Conservation (phyloP, 2,329 filamentous ascomycete species). For the Ascosphaera apis region DNA sequence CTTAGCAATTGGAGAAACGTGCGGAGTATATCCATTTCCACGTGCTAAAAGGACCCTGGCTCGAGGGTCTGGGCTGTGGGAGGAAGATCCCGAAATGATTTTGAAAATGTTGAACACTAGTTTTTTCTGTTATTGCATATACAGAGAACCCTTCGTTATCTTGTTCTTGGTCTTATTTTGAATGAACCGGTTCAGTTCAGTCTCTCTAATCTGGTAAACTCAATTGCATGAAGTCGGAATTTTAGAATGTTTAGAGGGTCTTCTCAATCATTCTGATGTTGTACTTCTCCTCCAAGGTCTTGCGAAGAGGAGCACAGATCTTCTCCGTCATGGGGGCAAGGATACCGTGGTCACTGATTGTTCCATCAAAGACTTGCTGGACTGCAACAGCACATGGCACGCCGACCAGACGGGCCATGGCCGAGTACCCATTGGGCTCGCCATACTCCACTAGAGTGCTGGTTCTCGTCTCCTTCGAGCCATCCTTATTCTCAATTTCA, state of each 20-base stretch:
- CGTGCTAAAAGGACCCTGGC: no score
- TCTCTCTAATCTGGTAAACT: no score
- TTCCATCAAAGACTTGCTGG: conserved; percentile 54
- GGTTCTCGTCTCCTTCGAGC: conserved; percentile 51
- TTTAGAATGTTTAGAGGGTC: conserved; percentile 18
- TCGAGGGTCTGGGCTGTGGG: no score
- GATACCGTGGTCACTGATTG: conserved; percentile 47
- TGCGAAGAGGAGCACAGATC: conserved; percentile 50
- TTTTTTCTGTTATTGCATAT: no score
- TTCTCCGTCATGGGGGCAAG: conserved; percentile 53
- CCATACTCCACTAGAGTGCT: conserved; percentile 70
- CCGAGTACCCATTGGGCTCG: conserved; percentile 51
- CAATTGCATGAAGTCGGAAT: not conserved
- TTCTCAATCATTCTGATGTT: conserved; percentile 53
- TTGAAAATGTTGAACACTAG: no score
- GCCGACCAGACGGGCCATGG: conserved; percentile 68
- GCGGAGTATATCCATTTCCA: no score
- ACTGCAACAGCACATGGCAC: conserved; percentile 54
- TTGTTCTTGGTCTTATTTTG: no score
- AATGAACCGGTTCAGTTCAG: no score
- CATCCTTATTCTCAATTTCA: conserved; percentile 62
- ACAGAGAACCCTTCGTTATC: no score
- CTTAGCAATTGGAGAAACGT: no score
- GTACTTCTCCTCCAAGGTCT: conserved; percentile 56
- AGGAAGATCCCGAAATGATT: no score